Base-by-base conservation (phyloP, 371 early-diverging fungal species). In the Polyrhizophydium stewartii region DNA sequence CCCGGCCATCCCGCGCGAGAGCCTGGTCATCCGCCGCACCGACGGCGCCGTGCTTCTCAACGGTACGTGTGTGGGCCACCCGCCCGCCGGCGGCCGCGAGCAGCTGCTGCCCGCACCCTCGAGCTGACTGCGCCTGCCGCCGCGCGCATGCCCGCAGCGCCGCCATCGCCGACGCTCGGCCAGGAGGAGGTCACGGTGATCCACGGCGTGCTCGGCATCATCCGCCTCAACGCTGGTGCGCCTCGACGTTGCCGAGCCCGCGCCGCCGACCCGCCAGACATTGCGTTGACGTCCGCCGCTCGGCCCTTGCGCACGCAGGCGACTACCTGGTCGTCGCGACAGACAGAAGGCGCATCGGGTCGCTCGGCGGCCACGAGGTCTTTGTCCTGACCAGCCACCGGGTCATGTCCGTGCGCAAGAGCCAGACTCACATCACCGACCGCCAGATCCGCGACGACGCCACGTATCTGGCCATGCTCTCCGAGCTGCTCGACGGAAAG, bases 271-370 rank as follows among this genome's bases (percentile, higher is more conserved):
- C 31, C 27, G 13, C 25, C n/a, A 27, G 41, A n/a, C n/a, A n/a
- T n/a, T n/a, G n/a, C n/a, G n/a, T n/a, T n/a, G n/a, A n/a, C n/a
- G n/a, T n/a, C n/a, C n/a, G 17, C 16, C 16, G 32, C 1, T 5
- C 37, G 3, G 33, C 12, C 30, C 21, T 30, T 47, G 12, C 24
- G n/a, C 52, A 21, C 61, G 41, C 17, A 87, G 93, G 95, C 25
- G 87, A 89, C 57, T 89, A 92, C 60, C 73, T 97, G 67, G 78
- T 97, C 43, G 84, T 91, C 37, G 87, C 94, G 46, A 93, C 93
- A 5, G 85, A 85, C 24, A 84, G 92, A 50, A 81, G 78, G 56
- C 75, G 74, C 46, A 77, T 89, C 19, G 93, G 93, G 6, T 53
- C 66, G 16, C 66, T 79, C 59, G 70, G 71, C 12, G 83, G 80